Base-by-base conservation (phyloP, 2,329 filamentous ascomycete genomes). In the Trichoderma atrobrunneum region DNA sequence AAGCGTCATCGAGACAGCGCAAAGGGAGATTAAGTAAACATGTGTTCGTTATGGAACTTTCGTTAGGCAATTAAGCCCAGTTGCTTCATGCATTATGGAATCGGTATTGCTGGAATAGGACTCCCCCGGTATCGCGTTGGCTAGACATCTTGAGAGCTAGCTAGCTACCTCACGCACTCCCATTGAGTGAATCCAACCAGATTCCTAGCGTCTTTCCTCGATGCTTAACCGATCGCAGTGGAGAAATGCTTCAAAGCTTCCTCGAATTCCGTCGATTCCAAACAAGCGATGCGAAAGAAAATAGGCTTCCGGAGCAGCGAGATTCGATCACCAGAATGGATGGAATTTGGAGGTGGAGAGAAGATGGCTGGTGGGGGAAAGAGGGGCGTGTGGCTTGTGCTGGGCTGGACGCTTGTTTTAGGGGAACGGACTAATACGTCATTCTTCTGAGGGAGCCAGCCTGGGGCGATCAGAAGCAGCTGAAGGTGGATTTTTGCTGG, bases 371-470 rank as follows among this genome's bases (percentile, higher is more conserved):
- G 54, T 60, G 65, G 54, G 65, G 65, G 65, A 51, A 64, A 43
- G 26, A 51, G 63, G 63, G 63, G 63, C 43, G 16, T 39, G 65
- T 68, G 65, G 65, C 65, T 70, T 70, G 39, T 62, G 57, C 39
- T 60, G 26, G 65, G 48, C 12, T 39, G 48, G 48, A n/a, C 48
- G 48, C 48, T 54, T 54, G 48, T 54, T 54, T 67, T 67, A 28
- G 57, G 54, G 57, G 39, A 61, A 54, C 28, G 21, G 51, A 5
- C 39, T 34, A 61, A 51, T 36, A 70, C 66, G 66, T 70, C 66
- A 70, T 70, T 54, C 16, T 24, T 43, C 43, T 24, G 63, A 48
- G 63, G 63, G 34, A 70, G 57, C 66, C 66, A 61, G 57, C 57
- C 28, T 43, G 51, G 64, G 10, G 43, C 18, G 63, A 16, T 57